Base-by-base conservation (phyloP, 345 rosid species). In the Lepidium aucheri region DNA sequence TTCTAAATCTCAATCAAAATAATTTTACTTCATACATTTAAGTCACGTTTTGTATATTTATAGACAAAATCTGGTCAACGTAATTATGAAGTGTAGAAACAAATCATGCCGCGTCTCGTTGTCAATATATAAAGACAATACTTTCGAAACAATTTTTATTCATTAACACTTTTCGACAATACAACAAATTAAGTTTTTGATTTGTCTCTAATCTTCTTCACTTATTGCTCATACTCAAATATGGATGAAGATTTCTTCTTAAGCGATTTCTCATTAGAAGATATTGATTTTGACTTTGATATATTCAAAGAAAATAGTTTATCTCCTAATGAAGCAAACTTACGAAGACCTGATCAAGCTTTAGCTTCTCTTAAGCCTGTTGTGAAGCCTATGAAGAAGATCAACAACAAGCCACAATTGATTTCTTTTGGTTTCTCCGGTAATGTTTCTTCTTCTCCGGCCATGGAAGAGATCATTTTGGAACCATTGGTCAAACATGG, bases 161-260 rank as follows among this genome's bases (percentile, higher is more conserved):
- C 57, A 63, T 38, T 26, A 70, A 9, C 34, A 16, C 35, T 70
- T 61, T 34, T 17, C 28, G 55, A 39, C 57, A 55, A 71, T 26
- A 38, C 57, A 52, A 53, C 12, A 53, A 70, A 35, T 0, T 6
- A 38, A n/a, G 9, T 54, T 7, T 63, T 36, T 15, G 8, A 43
- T 34, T 70, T 59, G 17, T 60, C 58, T 58, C 49, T 47, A 58
- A 28, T 38, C 40, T 40, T 36, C 39, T 26, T 34, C 32, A 18
- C 16, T 51, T 41, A 35, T 12, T 43, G 4, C 7, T 43, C 16
- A 13, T 35, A 63, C 14, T 54, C 26, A 15, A 57, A 36, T 18
- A 72, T 72, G 76, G 70, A 64, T 39, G 70, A 33, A 72, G 70
- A 72, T n/a, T 72, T 63, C 45, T 63, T 55, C 49, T 44, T 44